Evolutionary conservation across 2,329 filamentous ascomycete species (phyloP).

Genomic region (Stagonosporopsis chrysanthemi): DNA sequence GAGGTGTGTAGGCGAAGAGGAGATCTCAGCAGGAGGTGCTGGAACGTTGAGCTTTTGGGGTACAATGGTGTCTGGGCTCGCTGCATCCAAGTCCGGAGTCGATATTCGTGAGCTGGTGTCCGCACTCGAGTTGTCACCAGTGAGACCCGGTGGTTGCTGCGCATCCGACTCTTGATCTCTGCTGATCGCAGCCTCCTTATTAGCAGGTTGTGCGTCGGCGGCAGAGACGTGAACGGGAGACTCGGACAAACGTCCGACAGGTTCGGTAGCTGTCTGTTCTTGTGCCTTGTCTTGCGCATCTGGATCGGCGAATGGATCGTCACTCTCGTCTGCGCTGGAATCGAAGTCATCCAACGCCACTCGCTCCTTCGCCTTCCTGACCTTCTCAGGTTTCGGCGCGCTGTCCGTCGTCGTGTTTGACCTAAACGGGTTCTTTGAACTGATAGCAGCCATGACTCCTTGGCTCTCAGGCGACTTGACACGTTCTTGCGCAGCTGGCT

Average conservation of each 20-base stretch:
- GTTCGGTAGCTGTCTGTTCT: conserved; percentile 27
- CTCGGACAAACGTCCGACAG: conserved; percentile 61
- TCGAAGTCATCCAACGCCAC: conserved; percentile 76
- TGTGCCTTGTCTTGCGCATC: conserved; percentile 43
- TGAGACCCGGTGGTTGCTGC: conserved; percentile 67
- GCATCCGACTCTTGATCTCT: conserved; percentile 40
- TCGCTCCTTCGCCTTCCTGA: conserved; percentile 66
- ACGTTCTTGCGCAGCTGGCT: conserved; percentile 29
- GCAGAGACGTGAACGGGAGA: conserved; percentile 74
- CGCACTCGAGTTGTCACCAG: conserved; percentile 75
- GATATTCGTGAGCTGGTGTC: conserved; percentile 56
- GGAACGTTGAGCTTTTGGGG: conserved; percentile 35
- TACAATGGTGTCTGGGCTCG: conserved; percentile 39
- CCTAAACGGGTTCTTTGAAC: conserved; percentile 42
- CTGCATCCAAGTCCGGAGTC: conserved; percentile 41
- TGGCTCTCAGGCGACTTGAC: conserved; percentile 29
- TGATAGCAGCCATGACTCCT: conserved; percentile 32
- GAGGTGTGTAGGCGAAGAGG: conserved; percentile 35
- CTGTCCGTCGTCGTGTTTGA: conserved; percentile 48
- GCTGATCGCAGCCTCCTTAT: conserved; percentile 24
- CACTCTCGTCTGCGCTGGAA: conserved; percentile 58
- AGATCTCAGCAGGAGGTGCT: conserved; percentile 27
- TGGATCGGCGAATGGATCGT: conserved; percentile 54
- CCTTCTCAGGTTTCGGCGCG: conserved; percentile 64
- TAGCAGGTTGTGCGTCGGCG: conserved; percentile 53